Evolutionary conservation across 768 basidiomycete species (phyloP), one percentile per base, ranked within the genome.

Genomic region (Boletus sp.): DNA sequence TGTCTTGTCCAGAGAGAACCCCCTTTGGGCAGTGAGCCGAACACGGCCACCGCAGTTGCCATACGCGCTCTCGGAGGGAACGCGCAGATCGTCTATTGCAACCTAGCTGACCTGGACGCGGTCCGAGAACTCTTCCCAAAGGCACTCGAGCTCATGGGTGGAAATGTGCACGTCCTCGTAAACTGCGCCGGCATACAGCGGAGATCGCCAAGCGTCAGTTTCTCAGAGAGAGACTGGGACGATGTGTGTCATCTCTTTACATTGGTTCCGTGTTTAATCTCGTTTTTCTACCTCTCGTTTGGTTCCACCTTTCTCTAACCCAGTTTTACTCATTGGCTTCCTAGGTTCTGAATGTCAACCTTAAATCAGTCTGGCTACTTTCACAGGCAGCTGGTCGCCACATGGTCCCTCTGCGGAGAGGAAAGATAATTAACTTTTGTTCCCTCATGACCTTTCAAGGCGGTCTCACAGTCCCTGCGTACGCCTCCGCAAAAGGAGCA

Each of bases 401-500:
- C 74, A 95, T 95, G 93, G 83, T 94, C 11, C 84, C 78, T 50
- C 83, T 74, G 62, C 77, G 76, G 70, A 70, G 90, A 71, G 75
- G 92, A 32, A 86, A 87, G 68, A 84, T 87, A 63, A 85, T 88
- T 68, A 86, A 86, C 68, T 77, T 87, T 59, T 82, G 80, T 56
- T 81, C 79, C 45, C 72, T 82, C 38, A 59, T 80, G 49, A 77
- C 74, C 30, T 78, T 74, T 57, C 74, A 82, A 65, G 82, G 81
- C 44, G 87, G 87, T 42, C 53, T 87, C 48, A 87, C 84, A 14
- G 80, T 96, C 38, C 92, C 93, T 19, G 94, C 94, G 11, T 96
- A 96, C 65, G 90, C 93, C 2, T 84, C 94, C 4, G 89, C 94
- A 9, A 96, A 95, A 69, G 92, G 92, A 52, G 91, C 90, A 19